These are phyloP conservation scores for Penicillium sp. DNA, from an alignment of 2,329 filamentous ascomycete species.

Conservation along the genomic window DNA sequence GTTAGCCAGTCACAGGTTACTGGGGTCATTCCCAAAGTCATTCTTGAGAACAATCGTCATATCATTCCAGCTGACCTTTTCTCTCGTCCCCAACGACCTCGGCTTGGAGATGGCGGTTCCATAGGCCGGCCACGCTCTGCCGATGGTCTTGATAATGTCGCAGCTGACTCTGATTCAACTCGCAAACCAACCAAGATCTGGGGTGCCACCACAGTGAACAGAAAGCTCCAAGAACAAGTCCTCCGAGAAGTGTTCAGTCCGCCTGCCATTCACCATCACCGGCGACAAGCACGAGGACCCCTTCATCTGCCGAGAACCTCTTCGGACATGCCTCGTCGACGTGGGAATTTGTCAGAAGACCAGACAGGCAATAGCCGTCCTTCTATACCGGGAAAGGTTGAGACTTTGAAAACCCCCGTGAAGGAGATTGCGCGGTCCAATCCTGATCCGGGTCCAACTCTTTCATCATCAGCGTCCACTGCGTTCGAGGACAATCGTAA, in stretches of 20 bases:
- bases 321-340: slow-evolving; percentile 32
- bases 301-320: slow-evolving; percentile 58
- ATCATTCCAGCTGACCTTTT: slow-evolving; percentile 86
- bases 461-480: slow-evolving; percentile 41
- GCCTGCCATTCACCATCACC: slow-evolving; percentile 75
- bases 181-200: slow-evolving; percentile 60
- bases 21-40: slow-evolving; percentile 78
- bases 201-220: slow-evolving; percentile 91
- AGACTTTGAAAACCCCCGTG: slow-evolving; percentile 22
- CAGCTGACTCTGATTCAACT: slow-evolving; percentile 19
- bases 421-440: slow-evolving; percentile 29
- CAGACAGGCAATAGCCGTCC: slow-evolving; percentile 25
- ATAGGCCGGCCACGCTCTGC: slow-evolving; percentile 21
- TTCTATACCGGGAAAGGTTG: slow-evolving; percentile 16
- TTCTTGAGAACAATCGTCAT: slow-evolving; percentile 90
- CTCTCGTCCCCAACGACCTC: slow-evolving; percentile 54
- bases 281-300: slow-evolving; percentile 64
- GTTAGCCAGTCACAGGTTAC: slow-evolving; percentile 75
- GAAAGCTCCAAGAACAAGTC: slow-evolving; percentile 81
- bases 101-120: slow-evolving; percentile 31
- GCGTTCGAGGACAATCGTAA: slow-evolving; percentile 35
- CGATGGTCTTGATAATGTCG: slow-evolving; percentile 17
- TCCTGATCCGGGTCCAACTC: slow-evolving; percentile 24
- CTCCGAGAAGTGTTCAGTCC: slow-evolving; percentile 89
- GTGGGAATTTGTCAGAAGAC: slow-evolving; percentile 36